phyloP scores from a whole-genome alignment of 2,329 filamentous ascomycete species.

The Paraconiothyrium sp. region DNA sequence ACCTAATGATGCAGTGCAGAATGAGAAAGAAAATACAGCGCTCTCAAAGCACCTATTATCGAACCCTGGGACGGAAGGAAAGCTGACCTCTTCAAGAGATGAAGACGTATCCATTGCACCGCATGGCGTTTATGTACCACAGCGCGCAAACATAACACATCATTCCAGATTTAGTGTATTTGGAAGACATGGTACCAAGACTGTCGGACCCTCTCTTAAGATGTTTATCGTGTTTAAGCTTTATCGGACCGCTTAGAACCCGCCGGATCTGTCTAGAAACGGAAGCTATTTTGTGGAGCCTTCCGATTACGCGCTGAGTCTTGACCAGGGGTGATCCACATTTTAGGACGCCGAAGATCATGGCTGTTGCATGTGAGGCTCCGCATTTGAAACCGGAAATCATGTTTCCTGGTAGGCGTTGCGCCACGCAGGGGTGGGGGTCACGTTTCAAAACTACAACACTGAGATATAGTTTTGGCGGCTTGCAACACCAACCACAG shows the following conservation, averaged over 20 bases:
- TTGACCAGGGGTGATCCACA: neutral
- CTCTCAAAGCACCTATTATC: neutral
- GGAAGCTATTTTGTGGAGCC: neutral
- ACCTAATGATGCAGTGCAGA: conserved; percentile 2
- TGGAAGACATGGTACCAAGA: conserved; percentile 11
- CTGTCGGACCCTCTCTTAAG: conserved; percentile 6
- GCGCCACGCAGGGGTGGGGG: neutral
- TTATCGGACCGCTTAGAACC: neutral
- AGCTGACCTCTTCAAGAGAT: neutral
- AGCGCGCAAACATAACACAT: neutral
- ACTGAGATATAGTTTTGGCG: neutral
- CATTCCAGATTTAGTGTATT: conserved; percentile 3
- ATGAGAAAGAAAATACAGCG: conserved; percentile 11
- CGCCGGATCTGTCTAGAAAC: neutral
- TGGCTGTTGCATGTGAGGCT: conserved; percentile 2
- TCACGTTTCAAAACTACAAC: conserved; percentile 3
- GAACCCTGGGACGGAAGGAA: neutral
- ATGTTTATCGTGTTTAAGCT: conserved; percentile 9
- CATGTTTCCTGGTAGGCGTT: neutral
- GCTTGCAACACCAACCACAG: neutral
- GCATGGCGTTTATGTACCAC: neutral
- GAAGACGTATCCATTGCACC: neutral
- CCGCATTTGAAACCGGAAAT: conserved; percentile 10
- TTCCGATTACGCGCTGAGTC: neutral
- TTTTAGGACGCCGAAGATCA: neutral